Percentiles rank a stretch among this genome's conserved stretches.
These are phyloP conservation scores for Plectosphaerella cucumerina DNA, from an alignment of 2,329 filamentous ascomycete genomes.

Conservation along the genomic window DNA sequence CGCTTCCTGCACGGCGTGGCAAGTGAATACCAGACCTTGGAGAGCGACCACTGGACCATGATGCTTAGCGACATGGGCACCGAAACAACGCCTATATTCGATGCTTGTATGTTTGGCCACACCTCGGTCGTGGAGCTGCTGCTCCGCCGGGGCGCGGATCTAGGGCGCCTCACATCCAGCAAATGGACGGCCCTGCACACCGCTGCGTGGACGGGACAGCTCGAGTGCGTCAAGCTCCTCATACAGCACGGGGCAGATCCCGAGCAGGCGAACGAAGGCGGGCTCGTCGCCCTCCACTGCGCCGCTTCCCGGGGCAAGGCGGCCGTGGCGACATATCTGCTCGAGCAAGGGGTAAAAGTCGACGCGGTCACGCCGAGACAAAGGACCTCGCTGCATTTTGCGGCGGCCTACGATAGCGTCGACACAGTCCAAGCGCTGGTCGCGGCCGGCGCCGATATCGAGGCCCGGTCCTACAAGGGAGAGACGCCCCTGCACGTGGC, in stretches of 20 bases:
- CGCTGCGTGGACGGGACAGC: conserved; percentile 1
- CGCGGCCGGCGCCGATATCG: neutral
- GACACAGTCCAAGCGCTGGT: neutral
- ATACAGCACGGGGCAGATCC: neutral
- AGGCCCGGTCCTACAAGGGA: neutral
- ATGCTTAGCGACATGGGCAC: neutral
- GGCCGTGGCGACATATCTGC: too few relatives aligned
- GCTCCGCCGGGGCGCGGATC: neutral
- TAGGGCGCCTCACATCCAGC: neutral
- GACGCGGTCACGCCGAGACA: too few relatives aligned
- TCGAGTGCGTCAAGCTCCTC: conserved; percentile 2
- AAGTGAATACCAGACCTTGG: too few relatives aligned
- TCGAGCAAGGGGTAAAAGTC: too few relatives aligned
- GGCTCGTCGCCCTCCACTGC: neutral
- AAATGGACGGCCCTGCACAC: neutral
- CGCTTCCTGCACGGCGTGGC: too few relatives aligned
- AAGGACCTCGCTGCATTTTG: too few relatives aligned
- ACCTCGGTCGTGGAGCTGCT: conserved; percentile 1
- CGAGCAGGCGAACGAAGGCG: neutral
- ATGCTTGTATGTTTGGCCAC: neutral
- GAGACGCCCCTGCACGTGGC: conserved; percentile 1
- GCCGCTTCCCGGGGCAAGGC: too few relatives aligned
- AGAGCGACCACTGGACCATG: too few relatives aligned
- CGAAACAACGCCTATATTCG: neutral
- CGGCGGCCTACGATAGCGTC: too few relatives aligned